Conservation (phyloP, 1,284 basidiomycete species). For the Porogramme epimiltina region DNA sequence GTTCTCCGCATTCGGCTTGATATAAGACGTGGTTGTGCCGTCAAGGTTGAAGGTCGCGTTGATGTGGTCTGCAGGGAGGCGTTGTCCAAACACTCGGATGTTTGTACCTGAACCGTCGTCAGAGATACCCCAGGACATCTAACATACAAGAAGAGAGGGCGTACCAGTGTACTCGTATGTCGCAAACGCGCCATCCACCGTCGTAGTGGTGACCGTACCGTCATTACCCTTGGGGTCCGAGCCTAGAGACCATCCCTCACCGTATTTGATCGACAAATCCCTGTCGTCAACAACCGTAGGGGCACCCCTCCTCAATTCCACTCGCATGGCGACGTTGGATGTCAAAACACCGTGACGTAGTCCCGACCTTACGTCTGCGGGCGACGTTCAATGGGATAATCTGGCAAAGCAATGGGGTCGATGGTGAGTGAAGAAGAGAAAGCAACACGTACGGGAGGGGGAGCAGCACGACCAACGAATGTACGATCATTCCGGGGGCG, state of each 20-base stretch:
- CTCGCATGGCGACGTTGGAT: too few species aligned
- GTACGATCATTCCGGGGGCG: too few species aligned
- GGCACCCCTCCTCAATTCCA: not conserved
- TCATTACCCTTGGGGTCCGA: not conserved
- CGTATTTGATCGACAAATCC: not conserved
- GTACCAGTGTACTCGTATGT: not conserved
- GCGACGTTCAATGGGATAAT: too few species aligned
- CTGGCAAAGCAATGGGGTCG: too few species aligned
- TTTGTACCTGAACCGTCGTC: not conserved
- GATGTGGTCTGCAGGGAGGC: not conserved
- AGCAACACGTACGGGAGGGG: too few species aligned
- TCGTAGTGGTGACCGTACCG: not conserved
- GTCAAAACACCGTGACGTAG: too few species aligned
- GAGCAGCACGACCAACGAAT: too few species aligned
- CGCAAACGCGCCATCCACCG: not conserved
- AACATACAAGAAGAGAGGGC: too few species aligned
- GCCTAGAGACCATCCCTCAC: not conserved
- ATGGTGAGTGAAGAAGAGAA: too few species aligned
- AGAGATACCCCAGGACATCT: too few species aligned
- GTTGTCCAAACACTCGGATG: not conserved
- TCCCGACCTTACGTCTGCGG: too few species aligned
- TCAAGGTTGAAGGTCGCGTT: not conserved
- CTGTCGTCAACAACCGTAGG: not conserved
- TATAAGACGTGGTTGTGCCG: not conserved
- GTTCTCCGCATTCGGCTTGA: not conserved